These are phyloP conservation scores for Bjerkandera adusta DNA, from an alignment of 1,284 basidiomycete genomes.

Conservation along the genomic window DNA sequence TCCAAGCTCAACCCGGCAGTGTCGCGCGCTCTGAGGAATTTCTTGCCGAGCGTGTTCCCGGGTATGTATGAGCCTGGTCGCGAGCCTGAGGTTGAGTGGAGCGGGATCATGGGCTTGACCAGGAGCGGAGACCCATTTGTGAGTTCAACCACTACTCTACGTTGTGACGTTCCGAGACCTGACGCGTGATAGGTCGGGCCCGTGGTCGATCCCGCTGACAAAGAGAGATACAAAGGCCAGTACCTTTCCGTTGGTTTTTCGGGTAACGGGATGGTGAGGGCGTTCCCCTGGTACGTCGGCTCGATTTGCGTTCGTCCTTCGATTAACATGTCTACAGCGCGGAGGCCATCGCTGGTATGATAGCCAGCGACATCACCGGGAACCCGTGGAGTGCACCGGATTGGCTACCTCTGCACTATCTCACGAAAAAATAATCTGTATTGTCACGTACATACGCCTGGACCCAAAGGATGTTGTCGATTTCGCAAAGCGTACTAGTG, in stretches of 20 bases:
- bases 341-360: constrained; percentile 63
- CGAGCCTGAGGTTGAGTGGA: constrained; percentile 76
- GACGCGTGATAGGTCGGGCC: constrained; percentile 59
- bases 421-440: constrained; percentile 36
- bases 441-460: no score
- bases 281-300: constrained; percentile 60
- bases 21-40: constrained; percentile 47
- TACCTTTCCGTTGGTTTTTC: constrained; percentile 77
- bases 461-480: no score
- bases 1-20: constrained; percentile 46
- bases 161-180: constrained; percentile 36
- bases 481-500: no score
- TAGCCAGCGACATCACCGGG: constrained; percentile 49
- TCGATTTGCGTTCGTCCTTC: not conserved
- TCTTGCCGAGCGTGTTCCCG: constrained; percentile 61
- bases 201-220: constrained; percentile 36
- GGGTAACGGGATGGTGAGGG: constrained; percentile 82
- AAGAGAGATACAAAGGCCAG: constrained; percentile 46
- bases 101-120: constrained; percentile 82
- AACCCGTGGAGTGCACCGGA: constrained; percentile 48
- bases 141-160: constrained; percentile 35
- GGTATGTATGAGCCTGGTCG: constrained; percentile 42
- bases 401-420: constrained; percentile 64
- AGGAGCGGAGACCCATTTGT: constrained; percentile 66
- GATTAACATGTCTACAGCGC: constrained; percentile 42